Evolutionary conservation across 2,329 filamentous ascomycete species (phyloP).

Genomic region (Xylaria sp.): DNA sequence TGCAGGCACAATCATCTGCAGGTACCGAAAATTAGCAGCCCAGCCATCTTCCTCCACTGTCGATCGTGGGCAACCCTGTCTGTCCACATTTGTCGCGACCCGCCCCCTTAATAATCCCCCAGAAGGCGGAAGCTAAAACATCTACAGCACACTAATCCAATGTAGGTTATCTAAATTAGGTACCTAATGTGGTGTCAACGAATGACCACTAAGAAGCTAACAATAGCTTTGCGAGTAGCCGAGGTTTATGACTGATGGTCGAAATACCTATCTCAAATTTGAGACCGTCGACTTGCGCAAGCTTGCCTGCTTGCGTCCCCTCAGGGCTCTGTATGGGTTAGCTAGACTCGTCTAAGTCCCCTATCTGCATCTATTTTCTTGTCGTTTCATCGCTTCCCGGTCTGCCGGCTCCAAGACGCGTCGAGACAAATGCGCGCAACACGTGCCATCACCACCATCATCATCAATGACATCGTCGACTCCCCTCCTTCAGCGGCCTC

Average conservation of each 20-base stretch:
- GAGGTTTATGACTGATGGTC: constrained; percentile 13
- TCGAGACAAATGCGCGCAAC: constrained; percentile 18
- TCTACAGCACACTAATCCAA: neutral
- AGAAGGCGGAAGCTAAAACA: neutral
- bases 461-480: constrained; percentile 43
- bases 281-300: neutral
- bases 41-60: neutral
- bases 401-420: constrained; percentile 15
- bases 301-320: neutral
- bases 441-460: constrained; percentile 11
- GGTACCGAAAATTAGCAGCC: neutral
- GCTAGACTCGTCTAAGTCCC: neutral
- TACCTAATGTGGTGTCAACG: neutral
- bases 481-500: constrained; percentile 34
- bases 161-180: neutral
- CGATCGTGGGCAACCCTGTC: neutral
- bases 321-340: neutral
- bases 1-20: neutral
- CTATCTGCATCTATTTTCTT: neutral
- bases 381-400: neutral
- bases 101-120: constrained; percentile 15
- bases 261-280: neutral
- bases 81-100: neutral
- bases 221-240: constrained; percentile 5
- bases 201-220: neutral